Conservation (phyloP, 257 asterid genomes). For the Misopates orontium region DNA sequence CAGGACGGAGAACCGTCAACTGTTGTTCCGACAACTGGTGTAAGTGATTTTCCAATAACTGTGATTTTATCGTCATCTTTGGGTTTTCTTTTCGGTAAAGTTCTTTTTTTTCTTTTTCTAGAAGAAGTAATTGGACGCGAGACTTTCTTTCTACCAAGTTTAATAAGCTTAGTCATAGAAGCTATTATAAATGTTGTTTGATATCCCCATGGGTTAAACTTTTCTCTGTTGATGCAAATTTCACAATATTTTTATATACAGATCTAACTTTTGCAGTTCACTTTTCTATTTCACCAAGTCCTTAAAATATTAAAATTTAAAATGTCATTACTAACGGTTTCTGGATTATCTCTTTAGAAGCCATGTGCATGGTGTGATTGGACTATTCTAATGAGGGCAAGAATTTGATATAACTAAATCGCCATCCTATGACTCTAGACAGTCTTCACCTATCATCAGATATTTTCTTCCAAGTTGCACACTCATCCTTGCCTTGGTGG, state of each 20-base stretch:
- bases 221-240: neutral
- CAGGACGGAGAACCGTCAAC: conserved; percentile 84
- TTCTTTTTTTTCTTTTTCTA: neutral
- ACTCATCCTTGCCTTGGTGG: no score
- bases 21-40: conserved; percentile 78
- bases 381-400: neutral
- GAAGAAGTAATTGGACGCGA: no score
- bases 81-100: conserved; percentile 8
- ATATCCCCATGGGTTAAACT: neutral
- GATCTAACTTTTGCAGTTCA: conserved; percentile 8
- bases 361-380: neutral
- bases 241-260: neutral
- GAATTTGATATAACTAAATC: neutral
- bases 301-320: neutral
- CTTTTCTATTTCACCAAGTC: neutral
- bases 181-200: conserved; percentile 4
- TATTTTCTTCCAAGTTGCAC: neutral
- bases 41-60: conserved; percentile 36
- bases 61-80: neutral
- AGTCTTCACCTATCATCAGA: neutral
- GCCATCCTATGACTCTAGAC: neutral
- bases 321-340: neutral
- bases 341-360: neutral
- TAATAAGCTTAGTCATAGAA: neutral
- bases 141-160: no score